phyloP scores from a whole-genome alignment of 2,329 filamentous ascomycete species.

The Dothideomycetes sp. region DNA sequence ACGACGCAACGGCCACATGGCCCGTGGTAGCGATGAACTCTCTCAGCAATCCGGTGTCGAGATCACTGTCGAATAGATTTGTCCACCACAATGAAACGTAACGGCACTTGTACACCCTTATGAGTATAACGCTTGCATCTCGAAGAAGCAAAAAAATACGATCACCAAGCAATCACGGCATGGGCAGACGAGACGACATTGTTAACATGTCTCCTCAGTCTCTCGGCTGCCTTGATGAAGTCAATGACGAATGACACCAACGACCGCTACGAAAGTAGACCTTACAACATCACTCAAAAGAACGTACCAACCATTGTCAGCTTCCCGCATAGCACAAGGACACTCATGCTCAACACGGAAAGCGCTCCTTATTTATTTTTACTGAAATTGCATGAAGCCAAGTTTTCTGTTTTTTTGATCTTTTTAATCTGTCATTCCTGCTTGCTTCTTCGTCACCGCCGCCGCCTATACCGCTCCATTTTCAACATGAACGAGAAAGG shows the following conservation, averaged over 20 bases:
- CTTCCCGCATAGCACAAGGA: slow-evolving; percentile 8
- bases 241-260: slow-evolving; percentile 18
- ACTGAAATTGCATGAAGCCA: slow-evolving; percentile 7
- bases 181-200: slow-evolving; percentile 12
- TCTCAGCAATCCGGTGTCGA: slow-evolving; percentile 49
- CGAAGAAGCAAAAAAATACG: slow-evolving; percentile 13
- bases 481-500: slow-evolving; percentile 4
- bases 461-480: background rate
- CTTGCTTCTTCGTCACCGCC: slow-evolving; percentile 7
- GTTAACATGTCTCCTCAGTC: slow-evolving; percentile 8
- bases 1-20: slow-evolving; percentile 52
- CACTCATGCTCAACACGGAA: slow-evolving; percentile 6
- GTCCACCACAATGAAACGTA: slow-evolving; percentile 9
- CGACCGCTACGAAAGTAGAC: slow-evolving; percentile 19
- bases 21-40: slow-evolving; percentile 55
- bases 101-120: slow-evolving; percentile 13
- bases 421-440: slow-evolving; percentile 6
- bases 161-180: slow-evolving; percentile 12
- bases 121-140: slow-evolving; percentile 14
- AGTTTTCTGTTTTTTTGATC: slow-evolving; percentile 2
- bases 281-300: slow-evolving; percentile 14
- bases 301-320: slow-evolving; percentile 14
- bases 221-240: slow-evolving; percentile 17
- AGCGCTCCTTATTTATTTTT: slow-evolving; percentile 5
- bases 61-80: slow-evolving; percentile 53